phyloP scores from a whole-genome alignment of 2,329 filamentous ascomycete genomes.

The Allantophomopsis lycopodina region DNA sequence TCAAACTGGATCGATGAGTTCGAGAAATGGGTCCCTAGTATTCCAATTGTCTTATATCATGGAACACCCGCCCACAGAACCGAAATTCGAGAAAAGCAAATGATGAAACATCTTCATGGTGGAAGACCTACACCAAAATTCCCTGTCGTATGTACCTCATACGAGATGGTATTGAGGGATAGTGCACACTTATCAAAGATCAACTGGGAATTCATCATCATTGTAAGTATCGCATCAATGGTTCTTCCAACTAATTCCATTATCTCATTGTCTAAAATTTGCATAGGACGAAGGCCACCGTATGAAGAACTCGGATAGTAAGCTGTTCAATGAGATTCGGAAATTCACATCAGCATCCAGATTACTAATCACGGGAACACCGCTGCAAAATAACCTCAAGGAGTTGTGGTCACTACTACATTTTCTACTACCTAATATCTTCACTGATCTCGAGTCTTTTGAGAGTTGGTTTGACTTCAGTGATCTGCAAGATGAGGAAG shows the following conservation, averaged over 20 bases:
- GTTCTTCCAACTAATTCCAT: background rate
- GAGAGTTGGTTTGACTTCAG: constrained; percentile 97
- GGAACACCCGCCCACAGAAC: constrained; percentile 69
- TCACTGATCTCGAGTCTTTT: constrained; percentile 85
- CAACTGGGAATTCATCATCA: constrained; percentile 95
- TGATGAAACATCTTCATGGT: constrained; percentile 55
- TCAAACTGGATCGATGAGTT: constrained; percentile 97
- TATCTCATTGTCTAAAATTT: constrained; percentile 8
- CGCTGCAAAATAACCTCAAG: constrained; percentile 86
- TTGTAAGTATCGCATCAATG: constrained; percentile 34
- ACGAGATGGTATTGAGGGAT: constrained; percentile 92
- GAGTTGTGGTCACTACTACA: constrained; percentile 93
- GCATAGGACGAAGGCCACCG: constrained; percentile 81
- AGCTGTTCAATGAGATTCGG: constrained; percentile 76
- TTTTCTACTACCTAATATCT: constrained; percentile 84
- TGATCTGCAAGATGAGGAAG: constrained; percentile 71
- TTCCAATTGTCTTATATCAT: constrained; percentile 85
- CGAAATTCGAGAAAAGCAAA: constrained; percentile 55
- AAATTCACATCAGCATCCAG: constrained; percentile 84
- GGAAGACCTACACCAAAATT: constrained; percentile 52
- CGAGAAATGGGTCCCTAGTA: constrained; percentile 73
- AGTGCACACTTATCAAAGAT: constrained; percentile 69
- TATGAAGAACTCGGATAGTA: constrained; percentile 93
- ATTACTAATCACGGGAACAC: constrained; percentile 86
- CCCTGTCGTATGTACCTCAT: constrained; percentile 86